These are phyloP conservation scores for Coleophoma cylindrospora DNA, from an alignment of 2,329 filamentous ascomycete genomes.

Conservation along the genomic window DNA sequence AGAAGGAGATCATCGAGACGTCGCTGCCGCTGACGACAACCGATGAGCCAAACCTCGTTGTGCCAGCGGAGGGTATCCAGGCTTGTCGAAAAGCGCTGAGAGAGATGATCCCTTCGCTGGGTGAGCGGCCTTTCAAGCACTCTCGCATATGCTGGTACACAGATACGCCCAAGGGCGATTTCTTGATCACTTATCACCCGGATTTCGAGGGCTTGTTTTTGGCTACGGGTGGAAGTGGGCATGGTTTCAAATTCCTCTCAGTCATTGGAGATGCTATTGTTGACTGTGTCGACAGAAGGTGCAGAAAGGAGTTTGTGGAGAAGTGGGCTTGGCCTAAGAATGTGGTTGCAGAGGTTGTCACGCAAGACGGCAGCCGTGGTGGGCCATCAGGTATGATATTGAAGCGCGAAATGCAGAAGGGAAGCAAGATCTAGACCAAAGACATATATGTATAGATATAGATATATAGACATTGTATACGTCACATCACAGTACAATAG, in stretches of 20 bases:
- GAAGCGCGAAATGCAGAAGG: conserved; percentile 16
- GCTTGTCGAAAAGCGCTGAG: conserved; percentile 15
- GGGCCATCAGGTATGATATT: conserved; percentile 20
- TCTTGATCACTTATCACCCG: conserved; percentile 54
- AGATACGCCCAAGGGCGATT: conserved; percentile 59
- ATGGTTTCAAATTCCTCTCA: conserved; percentile 46
- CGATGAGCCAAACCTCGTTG: conserved; percentile 12
- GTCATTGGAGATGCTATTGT: conserved; percentile 40
- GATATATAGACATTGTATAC: neutral
- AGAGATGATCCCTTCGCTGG: conserved; percentile 48
- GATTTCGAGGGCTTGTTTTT: conserved; percentile 38
- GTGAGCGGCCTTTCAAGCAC: conserved; percentile 42
- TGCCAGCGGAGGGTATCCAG: conserved; percentile 16
- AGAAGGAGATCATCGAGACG: conserved; percentile 6
- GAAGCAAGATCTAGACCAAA: conserved; percentile 7
- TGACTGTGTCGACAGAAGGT: conserved; percentile 31
- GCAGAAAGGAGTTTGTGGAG: conserved; percentile 36
- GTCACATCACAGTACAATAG: neutral
- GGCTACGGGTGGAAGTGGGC: conserved; percentile 42
- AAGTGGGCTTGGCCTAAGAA: conserved; percentile 48
- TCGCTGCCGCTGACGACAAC: conserved; percentile 13
- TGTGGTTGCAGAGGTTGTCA: conserved; percentile 17
- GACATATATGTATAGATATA: neutral
- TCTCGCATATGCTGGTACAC: conserved; percentile 60
- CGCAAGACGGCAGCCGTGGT: conserved; percentile 24